Evolutionary conservation across 164 flowering plant genomes (phyloP), one percentile per base, ranked within the genome.

Genomic region (Chimonanthus salicifolius): DNA sequence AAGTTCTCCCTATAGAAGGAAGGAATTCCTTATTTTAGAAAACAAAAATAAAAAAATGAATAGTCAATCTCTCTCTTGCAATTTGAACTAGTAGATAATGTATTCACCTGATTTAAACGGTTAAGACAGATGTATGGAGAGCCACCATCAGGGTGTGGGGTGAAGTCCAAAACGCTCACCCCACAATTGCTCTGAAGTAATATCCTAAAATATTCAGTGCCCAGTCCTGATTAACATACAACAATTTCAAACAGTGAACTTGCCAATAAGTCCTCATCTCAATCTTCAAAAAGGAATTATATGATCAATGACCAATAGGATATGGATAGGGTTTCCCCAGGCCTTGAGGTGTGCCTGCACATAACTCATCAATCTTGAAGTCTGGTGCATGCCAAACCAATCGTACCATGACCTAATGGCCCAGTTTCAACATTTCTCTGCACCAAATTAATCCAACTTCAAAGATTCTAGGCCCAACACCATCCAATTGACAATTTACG

Each of bases 151-250:
- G 84, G 71, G 44, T 75, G 75, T 60, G 98, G 97, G n/a, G 80
- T 83, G 76, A 94, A 94, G 79, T 92, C 98, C 74, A 94, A 79
- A 72, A 90, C 97, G 72, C 94, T 94, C 10, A 91, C 98, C 13
- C 98, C 98, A 76, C 98, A 94, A 74, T 94, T 94, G 88, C 97
- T 92, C 82, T 94, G 97, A 77, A 94, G 90, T 75, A 94, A 77
- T 74, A 85, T 71, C 85, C 97, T 86, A 81, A 94, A 94, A 80
- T 92, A 94, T 76, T 90, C 92, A 0, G 95, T 84, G 65, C 95
- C 92, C 73, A 92, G 71, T 58, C 98, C 97, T 94, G 81, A 69
- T 74, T 49, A 46, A 72, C 47, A 60, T 9, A 77, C 8, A 68
- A 71, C 67, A 62, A 6, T 48, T 68, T 65, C 33, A 16, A 50